These are phyloP conservation scores for Neoboletus subvelutipes DNA, from an alignment of 768 basidiomycete genomes.

Conservation along the genomic window DNA sequence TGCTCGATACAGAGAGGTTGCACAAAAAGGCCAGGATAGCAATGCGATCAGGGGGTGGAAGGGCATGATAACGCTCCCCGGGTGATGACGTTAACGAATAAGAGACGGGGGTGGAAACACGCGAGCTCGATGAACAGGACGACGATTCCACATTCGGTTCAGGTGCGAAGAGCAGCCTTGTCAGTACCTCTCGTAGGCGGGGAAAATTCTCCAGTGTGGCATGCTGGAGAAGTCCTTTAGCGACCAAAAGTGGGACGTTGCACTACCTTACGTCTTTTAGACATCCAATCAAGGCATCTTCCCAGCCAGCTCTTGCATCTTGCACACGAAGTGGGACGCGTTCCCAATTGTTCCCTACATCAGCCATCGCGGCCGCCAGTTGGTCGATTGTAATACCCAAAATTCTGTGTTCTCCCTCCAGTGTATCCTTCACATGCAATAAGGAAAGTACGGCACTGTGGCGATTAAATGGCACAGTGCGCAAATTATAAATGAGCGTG, in stretches of 20 bases:
- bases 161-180: constrained; percentile 70
- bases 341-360: constrained; percentile 87
- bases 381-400: constrained; percentile 63
- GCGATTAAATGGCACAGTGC: constrained; percentile 76
- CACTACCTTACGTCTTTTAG: constrained; percentile 78
- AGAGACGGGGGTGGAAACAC: constrained; percentile 47
- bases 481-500: constrained; percentile 82
- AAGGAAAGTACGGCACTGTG: constrained; percentile 75
- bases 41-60: constrained; percentile 79
- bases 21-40: constrained; percentile 85
- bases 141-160: constrained; percentile 44
- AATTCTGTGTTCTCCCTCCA: constrained; percentile 43
- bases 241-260: neutral
- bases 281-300: constrained; percentile 85
- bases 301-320: constrained; percentile 86
- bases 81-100: constrained; percentile 50
- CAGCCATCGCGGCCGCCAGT: constrained; percentile 67
- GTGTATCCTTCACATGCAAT: constrained; percentile 39
- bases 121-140: constrained; percentile 46
- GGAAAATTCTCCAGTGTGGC: constrained; percentile 74
- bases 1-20: constrained; percentile 88
- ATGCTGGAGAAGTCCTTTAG: constrained; percentile 47
- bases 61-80: constrained; percentile 64
- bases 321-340: constrained; percentile 66
- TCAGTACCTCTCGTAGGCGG: constrained; percentile 66